Conservation (phyloP, 2,329 filamentous ascomycete species). For the Scolecobasidium constrictum region DNA sequence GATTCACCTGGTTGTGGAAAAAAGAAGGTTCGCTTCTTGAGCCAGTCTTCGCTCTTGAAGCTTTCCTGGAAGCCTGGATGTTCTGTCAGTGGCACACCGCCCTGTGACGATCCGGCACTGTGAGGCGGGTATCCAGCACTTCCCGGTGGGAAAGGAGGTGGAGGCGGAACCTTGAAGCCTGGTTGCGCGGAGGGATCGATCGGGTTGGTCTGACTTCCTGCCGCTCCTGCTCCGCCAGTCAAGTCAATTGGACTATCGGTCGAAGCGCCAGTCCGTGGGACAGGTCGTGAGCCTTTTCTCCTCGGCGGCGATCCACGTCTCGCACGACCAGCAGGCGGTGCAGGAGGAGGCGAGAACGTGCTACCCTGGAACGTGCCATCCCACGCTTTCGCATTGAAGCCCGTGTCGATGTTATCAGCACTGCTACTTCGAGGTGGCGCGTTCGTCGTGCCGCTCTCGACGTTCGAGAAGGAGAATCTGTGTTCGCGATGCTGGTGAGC, state of each 20-base stretch:
- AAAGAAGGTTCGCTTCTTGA: conserved; percentile 8
- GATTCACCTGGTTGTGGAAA: background rate
- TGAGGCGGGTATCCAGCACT: background rate
- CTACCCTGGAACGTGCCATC: conserved; percentile 8
- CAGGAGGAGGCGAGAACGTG: conserved; percentile 3
- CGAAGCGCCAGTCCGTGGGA: background rate
- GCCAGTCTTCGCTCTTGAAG: conserved; percentile 9
- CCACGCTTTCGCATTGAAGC: conserved; percentile 4
- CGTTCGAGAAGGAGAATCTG: conserved; percentile 2
- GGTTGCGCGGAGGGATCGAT: conserved; percentile 2
- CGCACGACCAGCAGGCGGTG: background rate
- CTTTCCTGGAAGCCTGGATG: background rate
- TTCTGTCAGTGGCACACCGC: background rate
- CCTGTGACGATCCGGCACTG: background rate
- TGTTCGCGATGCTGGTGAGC: background rate
- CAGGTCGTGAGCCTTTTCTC: background rate
- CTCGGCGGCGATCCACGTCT: background rate
- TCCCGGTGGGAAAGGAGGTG: background rate
- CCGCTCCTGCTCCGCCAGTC: background rate
- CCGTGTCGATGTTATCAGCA: conserved; percentile 6
- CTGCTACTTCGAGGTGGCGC: background rate
- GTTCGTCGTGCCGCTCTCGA: background rate
- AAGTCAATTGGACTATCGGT: background rate
- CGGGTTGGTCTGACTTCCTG: conserved; percentile 5
- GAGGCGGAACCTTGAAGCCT: conserved; percentile 3